These are phyloP conservation scores for Rosa hybrid DNA, from an alignment of 331 rosid genomes.

Conservation along the genomic window DNA sequence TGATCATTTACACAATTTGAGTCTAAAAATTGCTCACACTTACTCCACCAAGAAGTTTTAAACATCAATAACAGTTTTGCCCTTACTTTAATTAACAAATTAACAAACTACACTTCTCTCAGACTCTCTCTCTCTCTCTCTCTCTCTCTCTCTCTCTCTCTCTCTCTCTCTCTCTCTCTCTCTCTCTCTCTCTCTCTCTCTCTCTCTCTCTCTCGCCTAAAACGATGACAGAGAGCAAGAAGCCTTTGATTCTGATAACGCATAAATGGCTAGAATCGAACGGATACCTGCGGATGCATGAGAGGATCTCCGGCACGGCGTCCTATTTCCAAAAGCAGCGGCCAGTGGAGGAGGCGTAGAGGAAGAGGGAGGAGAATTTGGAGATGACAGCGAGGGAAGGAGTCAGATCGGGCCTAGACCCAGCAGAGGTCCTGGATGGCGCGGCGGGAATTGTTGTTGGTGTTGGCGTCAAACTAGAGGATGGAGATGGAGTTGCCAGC, in stretches of 20 bases:
- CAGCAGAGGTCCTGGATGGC: slow-evolving; percentile 90
- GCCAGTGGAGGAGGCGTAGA: slow-evolving; percentile 57
- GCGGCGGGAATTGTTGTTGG: slow-evolving; percentile 21
- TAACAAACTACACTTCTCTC: too few species aligned
- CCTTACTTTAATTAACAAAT: too few species aligned
- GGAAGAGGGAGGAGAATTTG: slow-evolving; percentile 68
- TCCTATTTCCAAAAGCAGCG: slow-evolving; percentile 91
- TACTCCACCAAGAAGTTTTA: too few species aligned
- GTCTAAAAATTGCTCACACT: too few species aligned
- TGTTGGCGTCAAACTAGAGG: slow-evolving; percentile 77
- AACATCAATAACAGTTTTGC: too few species aligned
- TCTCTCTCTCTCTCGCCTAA: slow-evolving; percentile 48
- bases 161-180: too few species aligned
- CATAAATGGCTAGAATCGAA: slow-evolving; percentile 86
- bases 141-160: too few species aligned
- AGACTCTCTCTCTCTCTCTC: too few species aligned
- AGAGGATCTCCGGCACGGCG: slow-evolving; percentile 63
- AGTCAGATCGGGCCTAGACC: slow-evolving; percentile 73
- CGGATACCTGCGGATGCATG: slow-evolving; percentile 86
- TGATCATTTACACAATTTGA: too few species aligned
- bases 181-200: slow-evolving; percentile 25
- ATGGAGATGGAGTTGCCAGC: slow-evolving; percentile 91
- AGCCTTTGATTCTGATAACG: slow-evolving; percentile 72
- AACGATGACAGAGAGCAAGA: slow-evolving; percentile 55
- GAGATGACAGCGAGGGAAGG: slow-evolving; percentile 62